A percentile compares a stretch with the other conserved stretches of the same genome.
Evolutionary conservation across 2,329 filamentous ascomycete species (phyloP).

Genomic region (Colletotrichum sp.): DNA sequence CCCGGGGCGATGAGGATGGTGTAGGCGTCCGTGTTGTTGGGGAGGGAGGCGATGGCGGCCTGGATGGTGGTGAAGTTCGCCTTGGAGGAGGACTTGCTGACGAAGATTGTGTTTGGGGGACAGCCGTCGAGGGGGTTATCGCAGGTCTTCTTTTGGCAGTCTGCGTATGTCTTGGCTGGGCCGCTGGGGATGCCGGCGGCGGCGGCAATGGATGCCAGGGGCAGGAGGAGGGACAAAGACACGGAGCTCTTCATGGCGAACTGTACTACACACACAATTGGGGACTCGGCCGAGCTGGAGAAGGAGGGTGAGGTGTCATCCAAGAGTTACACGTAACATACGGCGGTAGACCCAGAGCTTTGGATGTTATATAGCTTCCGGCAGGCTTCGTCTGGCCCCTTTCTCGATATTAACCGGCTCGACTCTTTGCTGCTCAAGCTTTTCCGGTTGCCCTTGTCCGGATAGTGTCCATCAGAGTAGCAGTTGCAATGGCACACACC

Average conservation of each 20-base stretch:
- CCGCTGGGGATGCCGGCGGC: not conserved
- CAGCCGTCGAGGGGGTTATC: conserved; percentile 37
- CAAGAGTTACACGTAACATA: not conserved
- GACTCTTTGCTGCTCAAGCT: not conserved
- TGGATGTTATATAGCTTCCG: conserved; percentile 1
- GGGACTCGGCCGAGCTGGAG: not conserved
- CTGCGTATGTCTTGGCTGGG: conserved; percentile 32
- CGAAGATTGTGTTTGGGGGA: conserved; percentile 44
- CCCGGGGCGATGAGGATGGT: conserved; percentile 66
- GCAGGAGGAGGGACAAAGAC: not conserved
- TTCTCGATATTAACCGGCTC: not conserved
- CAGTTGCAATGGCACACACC: not conserved
- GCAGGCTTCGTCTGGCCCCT: not conserved
- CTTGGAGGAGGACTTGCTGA: conserved; percentile 36
- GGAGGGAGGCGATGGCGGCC: conserved; percentile 43
- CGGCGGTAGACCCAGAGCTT: not conserved
- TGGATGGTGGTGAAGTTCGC: conserved; percentile 45
- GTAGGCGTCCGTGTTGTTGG: conserved; percentile 46
- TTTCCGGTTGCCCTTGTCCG: conserved; percentile 1
- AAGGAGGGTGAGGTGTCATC: not conserved
- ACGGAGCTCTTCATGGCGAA: conserved; percentile 14
- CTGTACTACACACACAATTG: not conserved
- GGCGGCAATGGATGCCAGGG: not conserved
- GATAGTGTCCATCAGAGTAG: not conserved
- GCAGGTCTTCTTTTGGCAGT: conserved; percentile 36